Conservation (phyloP, 2,329 filamentous ascomycete species). For the Herpotrichia juniperi region DNA sequence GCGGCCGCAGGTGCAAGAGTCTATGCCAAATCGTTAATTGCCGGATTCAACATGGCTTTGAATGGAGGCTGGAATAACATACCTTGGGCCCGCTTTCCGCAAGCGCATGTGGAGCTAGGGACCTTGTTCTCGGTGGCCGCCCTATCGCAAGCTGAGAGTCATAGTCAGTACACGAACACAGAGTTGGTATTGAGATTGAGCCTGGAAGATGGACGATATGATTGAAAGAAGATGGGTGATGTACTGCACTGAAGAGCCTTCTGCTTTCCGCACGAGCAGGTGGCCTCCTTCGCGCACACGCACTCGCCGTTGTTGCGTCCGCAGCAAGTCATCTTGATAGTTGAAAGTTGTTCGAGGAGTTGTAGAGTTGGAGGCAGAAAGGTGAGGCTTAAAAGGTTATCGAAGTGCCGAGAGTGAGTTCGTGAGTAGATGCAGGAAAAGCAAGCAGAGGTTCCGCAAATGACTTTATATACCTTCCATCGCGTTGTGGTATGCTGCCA, state of each 20-base stretch:
- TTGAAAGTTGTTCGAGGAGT: conserved; percentile 1
- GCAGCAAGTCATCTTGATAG: conserved; percentile 60
- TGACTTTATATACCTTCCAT: background rate
- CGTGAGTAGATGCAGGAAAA: background rate
- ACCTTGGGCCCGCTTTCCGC: conserved; percentile 76
- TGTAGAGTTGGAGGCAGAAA: background rate
- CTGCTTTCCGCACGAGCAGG: conserved; percentile 89
- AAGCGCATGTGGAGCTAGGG: conserved; percentile 72
- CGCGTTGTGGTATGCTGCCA: background rate
- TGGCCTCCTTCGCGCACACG: conserved; percentile 64
- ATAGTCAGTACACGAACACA: background rate
- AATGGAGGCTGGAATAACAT: conserved; percentile 42
- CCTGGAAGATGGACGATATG: conserved; percentile 7
- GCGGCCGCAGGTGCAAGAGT: conserved; percentile 81
- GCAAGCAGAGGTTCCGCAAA: background rate
- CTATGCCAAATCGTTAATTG: conserved; percentile 23
- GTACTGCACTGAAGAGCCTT: conserved; percentile 79
- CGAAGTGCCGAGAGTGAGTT: background rate
- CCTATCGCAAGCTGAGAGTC: conserved; percentile 69
- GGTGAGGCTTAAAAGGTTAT: background rate
- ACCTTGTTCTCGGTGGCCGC: conserved; percentile 75
- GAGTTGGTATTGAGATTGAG: background rate
- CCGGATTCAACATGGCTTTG: background rate
- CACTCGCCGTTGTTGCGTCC: conserved; percentile 62
- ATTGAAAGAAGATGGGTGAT: conserved; percentile 16